phyloP scores from a whole-genome alignment of 2,329 filamentous ascomycete genomes.

The Metarhizium robertsii region DNA sequence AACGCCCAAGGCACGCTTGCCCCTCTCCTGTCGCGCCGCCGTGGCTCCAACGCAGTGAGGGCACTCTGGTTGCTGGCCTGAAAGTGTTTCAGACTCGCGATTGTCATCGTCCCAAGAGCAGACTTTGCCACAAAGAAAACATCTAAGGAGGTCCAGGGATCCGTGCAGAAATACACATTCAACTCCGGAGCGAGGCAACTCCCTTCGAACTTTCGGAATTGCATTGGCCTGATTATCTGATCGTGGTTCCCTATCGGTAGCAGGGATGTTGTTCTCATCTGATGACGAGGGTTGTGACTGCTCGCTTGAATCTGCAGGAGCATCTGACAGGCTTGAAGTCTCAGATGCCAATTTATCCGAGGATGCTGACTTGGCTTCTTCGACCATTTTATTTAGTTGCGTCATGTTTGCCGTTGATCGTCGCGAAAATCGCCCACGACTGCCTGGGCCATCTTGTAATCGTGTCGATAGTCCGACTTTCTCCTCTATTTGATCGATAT shows the following conservation, averaged over 20 bases:
- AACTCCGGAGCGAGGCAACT: slow-evolving; percentile 33
- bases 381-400: slow-evolving; percentile 28
- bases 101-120: slow-evolving; percentile 50
- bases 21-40: slow-evolving; percentile 51
- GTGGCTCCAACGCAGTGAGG: slow-evolving; percentile 56
- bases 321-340: slow-evolving; percentile 4
- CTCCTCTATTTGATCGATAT: slow-evolving; percentile 65
- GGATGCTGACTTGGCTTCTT: slow-evolving; percentile 17
- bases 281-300: slow-evolving; percentile 4
- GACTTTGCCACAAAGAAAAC: slow-evolving; percentile 49
- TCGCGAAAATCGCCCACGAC: slow-evolving; percentile 48
- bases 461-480: slow-evolving; percentile 59
- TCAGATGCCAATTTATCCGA: slow-evolving; percentile 9
- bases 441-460: slow-evolving; percentile 52
- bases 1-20: slow-evolving; percentile 57
- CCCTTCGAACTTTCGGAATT: slow-evolving; percentile 11
- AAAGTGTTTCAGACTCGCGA: slow-evolving; percentile 46
- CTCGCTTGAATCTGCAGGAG: slow-evolving; percentile 4
- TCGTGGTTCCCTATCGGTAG: slow-evolving; percentile 10
- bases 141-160: slow-evolving; percentile 55
- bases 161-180: slow-evolving; percentile 65
- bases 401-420: slow-evolving; percentile 27
- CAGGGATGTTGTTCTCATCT: slow-evolving; percentile 6
- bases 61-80: slow-evolving; percentile 57
- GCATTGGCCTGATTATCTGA: slow-evolving; percentile 11